Evolutionary conservation across 176 grass and related monocot species (phyloP), one percentile per base, ranked within the genome.

Genomic region (Puya raimondii): DNA sequence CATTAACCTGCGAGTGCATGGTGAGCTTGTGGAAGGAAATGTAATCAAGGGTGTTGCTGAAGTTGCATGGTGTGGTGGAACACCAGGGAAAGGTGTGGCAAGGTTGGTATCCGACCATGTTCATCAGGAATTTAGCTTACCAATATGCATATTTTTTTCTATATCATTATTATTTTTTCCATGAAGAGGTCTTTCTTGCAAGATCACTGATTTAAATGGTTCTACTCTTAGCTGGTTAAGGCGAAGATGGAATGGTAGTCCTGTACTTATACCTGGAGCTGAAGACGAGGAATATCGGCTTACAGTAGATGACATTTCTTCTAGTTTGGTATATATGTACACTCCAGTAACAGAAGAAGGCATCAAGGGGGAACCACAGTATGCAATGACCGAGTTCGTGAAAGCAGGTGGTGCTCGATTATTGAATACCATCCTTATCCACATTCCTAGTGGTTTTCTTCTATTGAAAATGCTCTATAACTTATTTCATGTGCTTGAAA

Each of bases 61-160:
- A 75, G 83, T 93, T 91, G 94, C 94, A 42, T 99, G 89, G 89
- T 99, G 94, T 73, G 94, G 94, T 86, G 89, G 87, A 25, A 78
- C 78, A 20, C 89, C 87, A 11, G 89, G 89, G 26, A 99, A 88
- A 88, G 80, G 94, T 73, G 82, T 88, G 63, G 76, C 87, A 77
- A 93, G 94, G 89, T 97, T 73, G 69, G 82, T 83, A 74, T 59
- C 15, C 67, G n/a, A 21, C 21, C 17, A 18, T 61, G 56, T 6
- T 61, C 21, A 9, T 61, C 33, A 7, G 33, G 33, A 42, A 42
- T 61, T 17, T 59, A 61, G 16, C 21, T 61, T 61, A 61, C 56
- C 56, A 61, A 61, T 21, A 22, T 10, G 16, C 50, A 76, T 13
- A 23, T 70, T 70, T 52, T 50, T 49, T 23, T 26, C 59, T 54